Conservation (phyloP, 2,329 filamentous ascomycete genomes). For the Curvularia sp. region DNA sequence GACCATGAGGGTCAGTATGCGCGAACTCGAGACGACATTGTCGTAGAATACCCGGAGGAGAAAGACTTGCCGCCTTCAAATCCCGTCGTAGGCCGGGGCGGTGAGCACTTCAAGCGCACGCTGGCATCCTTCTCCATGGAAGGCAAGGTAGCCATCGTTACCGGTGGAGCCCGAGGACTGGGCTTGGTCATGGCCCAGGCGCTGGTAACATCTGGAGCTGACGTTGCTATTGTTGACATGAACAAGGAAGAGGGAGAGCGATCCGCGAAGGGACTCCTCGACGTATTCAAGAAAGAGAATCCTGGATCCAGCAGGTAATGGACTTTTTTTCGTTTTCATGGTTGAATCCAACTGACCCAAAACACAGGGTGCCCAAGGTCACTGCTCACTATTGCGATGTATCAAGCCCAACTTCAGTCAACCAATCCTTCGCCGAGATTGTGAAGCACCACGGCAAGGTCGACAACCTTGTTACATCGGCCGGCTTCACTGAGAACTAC, state of each 20-base stretch:
- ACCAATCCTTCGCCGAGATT: slow-evolving; percentile 73
- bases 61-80: slow-evolving; percentile 72
- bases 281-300: slow-evolving; percentile 80
- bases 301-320: slow-evolving; percentile 71
- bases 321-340: not conserved
- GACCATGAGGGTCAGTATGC: slow-evolving; percentile 72
- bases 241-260: slow-evolving; percentile 87
- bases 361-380: slow-evolving; percentile 72
- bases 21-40: slow-evolving; percentile 79
- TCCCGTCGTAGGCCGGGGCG: slow-evolving; percentile 77
- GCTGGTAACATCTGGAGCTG: slow-evolving; percentile 84
- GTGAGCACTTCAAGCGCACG: slow-evolving; percentile 83
- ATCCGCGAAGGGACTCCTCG: slow-evolving; percentile 75
- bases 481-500: slow-evolving; percentile 95
- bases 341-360: slow-evolving; percentile 7
- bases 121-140: slow-evolving; percentile 87
- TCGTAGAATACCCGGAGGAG: slow-evolving; percentile 79
- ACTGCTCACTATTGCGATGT: slow-evolving; percentile 93
- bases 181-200: slow-evolving; percentile 94
- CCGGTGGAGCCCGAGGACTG: slow-evolving; percentile 86
- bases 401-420: slow-evolving; percentile 78
- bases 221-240: slow-evolving; percentile 91
- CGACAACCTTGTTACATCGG: slow-evolving; percentile 92
- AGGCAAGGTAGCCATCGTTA: slow-evolving; percentile 82
- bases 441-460: slow-evolving; percentile 78